Conservation (phyloP, 345 rosid genomes). For the Eucalyptus polyanthemos region DNA sequence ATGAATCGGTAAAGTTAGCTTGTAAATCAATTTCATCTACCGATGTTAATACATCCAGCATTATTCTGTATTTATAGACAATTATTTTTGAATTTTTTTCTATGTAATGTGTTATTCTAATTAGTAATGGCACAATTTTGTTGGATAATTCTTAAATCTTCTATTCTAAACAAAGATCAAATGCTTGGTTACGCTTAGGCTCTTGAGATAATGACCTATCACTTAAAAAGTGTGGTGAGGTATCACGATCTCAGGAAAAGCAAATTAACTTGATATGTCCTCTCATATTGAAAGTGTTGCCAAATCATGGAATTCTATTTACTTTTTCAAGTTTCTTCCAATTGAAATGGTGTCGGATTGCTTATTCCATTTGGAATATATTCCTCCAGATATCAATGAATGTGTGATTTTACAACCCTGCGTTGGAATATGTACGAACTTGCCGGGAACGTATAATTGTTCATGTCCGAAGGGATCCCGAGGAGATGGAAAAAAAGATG, state of each 20-base stretch:
- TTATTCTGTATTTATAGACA: neutral
- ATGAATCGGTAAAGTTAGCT: neutral
- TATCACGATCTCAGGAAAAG: no score
- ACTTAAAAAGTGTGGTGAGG: no score
- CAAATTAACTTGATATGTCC: no score
- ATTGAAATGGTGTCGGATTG: neutral
- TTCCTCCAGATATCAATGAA: slow-evolving; percentile 6
- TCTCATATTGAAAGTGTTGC: no score
- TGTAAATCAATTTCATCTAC: neutral
- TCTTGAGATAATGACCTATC: no score
- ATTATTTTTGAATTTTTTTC: neutral
- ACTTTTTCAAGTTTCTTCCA: no score
- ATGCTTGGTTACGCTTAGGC: neutral
- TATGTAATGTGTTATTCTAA: neutral
- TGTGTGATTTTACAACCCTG: neutral
- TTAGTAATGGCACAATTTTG: neutral
- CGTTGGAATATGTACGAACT: neutral
- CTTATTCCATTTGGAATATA: neutral
- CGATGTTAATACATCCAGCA: neutral
- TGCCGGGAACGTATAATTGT: slow-evolving; percentile 10
- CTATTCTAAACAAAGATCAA: neutral
- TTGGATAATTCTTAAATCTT: neutral
- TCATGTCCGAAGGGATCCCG: slow-evolving; percentile 4
- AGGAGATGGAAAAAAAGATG: slow-evolving; percentile 5
- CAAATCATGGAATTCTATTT: no score